Base-by-base conservation (phyloP, 352 stramenopile species). In the Aphanomyces stellatus region DNA sequence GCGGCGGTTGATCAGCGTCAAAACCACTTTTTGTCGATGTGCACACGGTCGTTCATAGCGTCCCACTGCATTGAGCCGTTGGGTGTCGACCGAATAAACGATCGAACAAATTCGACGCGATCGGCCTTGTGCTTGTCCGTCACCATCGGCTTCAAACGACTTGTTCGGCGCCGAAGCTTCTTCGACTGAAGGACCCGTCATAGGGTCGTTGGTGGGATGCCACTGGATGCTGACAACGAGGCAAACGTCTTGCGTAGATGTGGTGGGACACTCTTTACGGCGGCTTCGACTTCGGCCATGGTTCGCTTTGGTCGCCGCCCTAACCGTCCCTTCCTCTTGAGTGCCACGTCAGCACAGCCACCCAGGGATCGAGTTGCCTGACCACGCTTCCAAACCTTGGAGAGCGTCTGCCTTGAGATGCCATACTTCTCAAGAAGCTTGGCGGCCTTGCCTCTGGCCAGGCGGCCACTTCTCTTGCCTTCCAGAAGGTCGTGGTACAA, bases 1-100 rank as follows among this genome's bases (percentile, higher is more conserved):
- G 10, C 53, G 31, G 53, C 53, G 33, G 30, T 46, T 41, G 10
- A 62, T 17, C 28, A 62, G 34, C 8, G 15, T 46, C 6, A 62
- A 15, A 62, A 62, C 53, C 53, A 62, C 33, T 62, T 62, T 46
- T 62, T 28, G 27, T 62, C 53, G 34, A 57, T 57, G 49, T 57
- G 49, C 49, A 57, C 49, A 15, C 49, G 15, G 30, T 57, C 49
- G 30, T 22, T 13, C 49, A 57, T 57, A 24, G 4, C 49, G 17
- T 57, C 49, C 49, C 49, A 57, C 17, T n/a, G 49, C 49, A 57
- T 57, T n/a, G 4, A 24, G 49, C 49, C 25, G 31, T 57, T 57
- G 49, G 15, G 7, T 40, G 25, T 37, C 49, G 49, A 8, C 10
- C 25, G 49, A 57, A 57, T 24, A 30, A 57, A 57, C 7, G 25